Base-by-base conservation (phyloP, 2,329 filamentous ascomycete genomes). In the Eutypella sp. region DNA sequence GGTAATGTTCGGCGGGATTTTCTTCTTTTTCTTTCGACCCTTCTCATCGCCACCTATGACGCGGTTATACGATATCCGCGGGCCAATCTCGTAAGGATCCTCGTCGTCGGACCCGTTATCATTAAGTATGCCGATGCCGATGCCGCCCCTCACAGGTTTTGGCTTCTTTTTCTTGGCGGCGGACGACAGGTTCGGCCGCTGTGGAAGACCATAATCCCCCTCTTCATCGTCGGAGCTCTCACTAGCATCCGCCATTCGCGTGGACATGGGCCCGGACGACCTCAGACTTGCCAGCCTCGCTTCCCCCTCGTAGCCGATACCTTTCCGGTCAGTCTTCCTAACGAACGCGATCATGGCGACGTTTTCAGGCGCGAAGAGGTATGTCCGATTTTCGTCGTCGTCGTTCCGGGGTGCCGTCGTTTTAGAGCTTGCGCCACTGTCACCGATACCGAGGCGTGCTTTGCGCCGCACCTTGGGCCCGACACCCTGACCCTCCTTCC, bases 51-150 rank as follows among this genome's bases (percentile, higher is more conserved):
- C 86, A 16, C 89, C 90, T 48, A 96, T 81, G 5, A 85, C 76
- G 34, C 84, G 81, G 57, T 88, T 95, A 66, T 95, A 96, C 11
- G 85, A 89, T 62, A 96, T 95, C 54, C 83, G 85, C 0, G 93
- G 93, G 0, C 92, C 92, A 44, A 97, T 84, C 47, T 92, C 87
- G 61, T 96, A 97, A 0, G 89, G 87, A 58, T 96, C 91, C 57
- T 97, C 93, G 39, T 96, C 91, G 55, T 97, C 93, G 4, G 92
- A 96, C 10, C 90, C 91, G 18, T 85, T 93, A 55, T 96, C 92
- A 57, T 97, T 96, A 39, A 97, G 68, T 2, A 96, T 75, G 0
- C 92, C 92, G 13, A 96, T 84, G 0, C 92, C 92, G 52, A 97
- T 89, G 0, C 87, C 89, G 3, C 85, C 81, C 43, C 75, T 75